Evolutionary conservation across 1,139 yeast species (phyloP).

Genomic region (Yamadazyma conglobata): DNA sequence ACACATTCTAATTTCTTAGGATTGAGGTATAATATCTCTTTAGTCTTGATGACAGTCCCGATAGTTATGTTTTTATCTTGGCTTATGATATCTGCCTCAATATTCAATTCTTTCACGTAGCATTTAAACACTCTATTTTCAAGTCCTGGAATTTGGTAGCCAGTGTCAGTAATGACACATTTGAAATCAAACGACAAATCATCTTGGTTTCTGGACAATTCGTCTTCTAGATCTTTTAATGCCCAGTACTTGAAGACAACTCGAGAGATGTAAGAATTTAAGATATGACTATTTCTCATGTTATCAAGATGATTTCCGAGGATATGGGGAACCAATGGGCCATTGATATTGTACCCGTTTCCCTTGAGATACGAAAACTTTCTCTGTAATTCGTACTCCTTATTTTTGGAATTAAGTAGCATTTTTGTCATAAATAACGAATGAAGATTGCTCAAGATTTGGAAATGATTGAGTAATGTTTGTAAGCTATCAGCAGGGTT

Average conservation of each 20-base stretch:
- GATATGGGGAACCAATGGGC: conserved; percentile 21
- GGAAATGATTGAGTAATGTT: conserved; percentile 37
- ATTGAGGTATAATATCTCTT: conserved; percentile 35
- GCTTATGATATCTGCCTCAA: conserved; percentile 37
- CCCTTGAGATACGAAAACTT: conserved; percentile 28
- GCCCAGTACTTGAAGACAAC: conserved; percentile 20
- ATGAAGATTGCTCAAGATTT: conserved; percentile 28
- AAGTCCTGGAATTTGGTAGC: conserved; percentile 12
- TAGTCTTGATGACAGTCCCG: conserved; percentile 45
- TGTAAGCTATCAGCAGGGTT: conserved; percentile 23
- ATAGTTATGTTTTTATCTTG: conserved; percentile 20
- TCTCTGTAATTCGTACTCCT: conserved; percentile 7
- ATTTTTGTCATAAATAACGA: conserved; percentile 4
- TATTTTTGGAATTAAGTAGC: conserved; percentile 1
- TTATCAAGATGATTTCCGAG: conserved; percentile 17
- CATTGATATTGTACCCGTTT: conserved; percentile 34
- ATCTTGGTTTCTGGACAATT: background rate
- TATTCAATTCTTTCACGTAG: conserved; percentile 44
- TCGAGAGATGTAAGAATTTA: conserved; percentile 11
- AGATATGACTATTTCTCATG: conserved; percentile 16
- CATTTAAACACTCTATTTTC: conserved; percentile 22
- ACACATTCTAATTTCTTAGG: conserved; percentile 33
- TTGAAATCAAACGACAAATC: conserved; percentile 14
- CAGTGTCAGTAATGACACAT: conserved; percentile 27
- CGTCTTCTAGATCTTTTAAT: conserved; percentile 24